These are phyloP conservation scores for Starmera amethionina DNA, from an alignment of 805 yeast species.

Conservation along the genomic window DNA sequence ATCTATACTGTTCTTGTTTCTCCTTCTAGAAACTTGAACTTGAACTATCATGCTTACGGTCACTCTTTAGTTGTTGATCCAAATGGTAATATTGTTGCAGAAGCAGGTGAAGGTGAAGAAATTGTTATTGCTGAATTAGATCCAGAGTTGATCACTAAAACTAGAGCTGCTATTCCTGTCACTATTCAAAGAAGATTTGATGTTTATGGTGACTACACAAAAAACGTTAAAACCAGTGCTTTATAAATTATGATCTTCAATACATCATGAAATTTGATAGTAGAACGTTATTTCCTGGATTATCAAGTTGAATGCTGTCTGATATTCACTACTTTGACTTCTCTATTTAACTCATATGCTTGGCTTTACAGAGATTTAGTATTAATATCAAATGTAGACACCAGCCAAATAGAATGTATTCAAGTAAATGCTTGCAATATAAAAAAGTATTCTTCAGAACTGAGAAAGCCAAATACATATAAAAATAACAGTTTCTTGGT, in stretches of 20 bases:
- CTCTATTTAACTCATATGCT: too few relatives aligned
- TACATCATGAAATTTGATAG: background rate
- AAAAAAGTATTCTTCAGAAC: too few relatives aligned
- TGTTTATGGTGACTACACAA: slow-evolving; percentile 23
- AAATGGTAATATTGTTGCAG: slow-evolving; percentile 51
- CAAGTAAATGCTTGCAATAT: too few relatives aligned
- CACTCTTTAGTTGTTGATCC: slow-evolving; percentile 64
- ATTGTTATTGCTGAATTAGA: slow-evolving; percentile 68
- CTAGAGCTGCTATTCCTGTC: slow-evolving; percentile 62
- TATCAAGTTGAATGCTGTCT: too few relatives aligned
- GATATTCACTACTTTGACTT: too few relatives aligned
- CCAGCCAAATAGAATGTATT: too few relatives aligned
- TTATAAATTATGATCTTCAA: background rate
- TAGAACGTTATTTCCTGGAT: too few relatives aligned
- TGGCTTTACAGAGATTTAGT: too few relatives aligned
- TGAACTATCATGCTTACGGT: slow-evolving; percentile 55
- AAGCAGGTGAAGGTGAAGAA: slow-evolving; percentile 75
- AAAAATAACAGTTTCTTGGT: too few relatives aligned
- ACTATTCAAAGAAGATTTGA: slow-evolving; percentile 65
- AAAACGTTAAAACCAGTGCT: slow-evolving; percentile 11
- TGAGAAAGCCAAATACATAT: too few relatives aligned
- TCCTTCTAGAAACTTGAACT: slow-evolving; percentile 70
- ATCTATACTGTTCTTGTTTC: slow-evolving; percentile 71
- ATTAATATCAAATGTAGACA: too few relatives aligned
- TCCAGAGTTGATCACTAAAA: slow-evolving; percentile 43